Percentiles rank a stretch among this genome's conserved stretches.
phyloP scores from a whole-genome alignment of 1,284 basidiomycete species.

The Psilocybe mexicana region DNA sequence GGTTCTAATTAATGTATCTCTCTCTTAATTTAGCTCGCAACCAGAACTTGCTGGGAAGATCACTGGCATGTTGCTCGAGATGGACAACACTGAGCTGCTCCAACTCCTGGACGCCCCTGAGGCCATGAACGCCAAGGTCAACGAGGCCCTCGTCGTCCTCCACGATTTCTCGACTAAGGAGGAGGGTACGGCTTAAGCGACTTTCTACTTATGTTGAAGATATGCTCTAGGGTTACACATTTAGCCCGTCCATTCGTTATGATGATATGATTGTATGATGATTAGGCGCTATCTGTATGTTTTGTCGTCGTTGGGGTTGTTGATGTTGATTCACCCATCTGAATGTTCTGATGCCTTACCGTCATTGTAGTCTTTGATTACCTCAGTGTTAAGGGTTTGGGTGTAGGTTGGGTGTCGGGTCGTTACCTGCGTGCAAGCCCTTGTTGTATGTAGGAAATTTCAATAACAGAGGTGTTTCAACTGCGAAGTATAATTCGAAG shows the following conservation, averaged over 20 bases:
- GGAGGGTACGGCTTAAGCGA: slow-evolving; percentile 31
- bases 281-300: slow-evolving; percentile 25
- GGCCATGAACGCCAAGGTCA: slow-evolving; percentile 84
- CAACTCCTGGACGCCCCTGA: slow-evolving; percentile 82
- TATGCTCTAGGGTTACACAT: slow-evolving; percentile 26
- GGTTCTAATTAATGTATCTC: slow-evolving; percentile 17
- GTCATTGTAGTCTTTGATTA: slow-evolving; percentile 25
- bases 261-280: slow-evolving; percentile 20
- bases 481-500: slow-evolving; percentile 16
- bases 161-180: slow-evolving; percentile 71
- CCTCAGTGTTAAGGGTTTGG: slow-evolving; percentile 27
- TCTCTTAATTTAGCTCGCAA: slow-evolving; percentile 47
- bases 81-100: slow-evolving; percentile 91
- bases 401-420: slow-evolving; percentile 48
- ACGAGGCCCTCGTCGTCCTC: slow-evolving; percentile 82
- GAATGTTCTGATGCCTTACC: slow-evolving; percentile 17
- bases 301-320: slow-evolving; percentile 26
- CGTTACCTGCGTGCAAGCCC: slow-evolving; percentile 59
- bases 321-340: slow-evolving; percentile 24
- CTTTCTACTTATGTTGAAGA: slow-evolving; percentile 6
- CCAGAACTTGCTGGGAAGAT: slow-evolving; percentile 96
- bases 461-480: slow-evolving; percentile 58
- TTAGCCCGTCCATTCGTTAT: slow-evolving; percentile 40
- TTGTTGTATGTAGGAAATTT: slow-evolving; percentile 22
- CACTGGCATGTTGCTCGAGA: slow-evolving; percentile 96